These are phyloP conservation scores for Aspergillus brasiliensis DNA, from an alignment of 2,329 filamentous ascomycete genomes.

Conservation along the genomic window DNA sequence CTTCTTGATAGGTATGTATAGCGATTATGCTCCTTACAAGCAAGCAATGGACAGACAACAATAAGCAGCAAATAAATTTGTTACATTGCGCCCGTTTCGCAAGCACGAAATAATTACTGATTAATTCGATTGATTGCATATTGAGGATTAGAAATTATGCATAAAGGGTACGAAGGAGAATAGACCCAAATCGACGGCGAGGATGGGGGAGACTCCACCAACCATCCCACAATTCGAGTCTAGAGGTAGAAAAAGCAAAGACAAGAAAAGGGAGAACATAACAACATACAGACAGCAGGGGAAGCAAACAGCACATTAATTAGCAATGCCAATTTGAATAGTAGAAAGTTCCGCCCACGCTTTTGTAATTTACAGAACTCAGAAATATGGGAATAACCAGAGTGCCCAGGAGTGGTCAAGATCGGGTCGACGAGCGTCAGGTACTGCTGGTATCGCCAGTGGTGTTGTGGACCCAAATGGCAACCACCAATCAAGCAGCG, in stretches of 20 bases:
- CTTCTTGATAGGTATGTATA: too few species aligned
- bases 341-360: conserved; percentile 32
- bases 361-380: conserved; percentile 39
- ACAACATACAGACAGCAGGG: not conserved
- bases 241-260: not conserved
- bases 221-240: not conserved
- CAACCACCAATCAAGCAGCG: not conserved
- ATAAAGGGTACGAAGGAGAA: not conserved
- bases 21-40: too few species aligned
- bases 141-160: not conserved
- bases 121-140: not conserved
- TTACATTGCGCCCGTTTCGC: not conserved
- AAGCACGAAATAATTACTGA: not conserved
- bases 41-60: too few species aligned
- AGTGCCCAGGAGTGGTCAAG: not conserved
- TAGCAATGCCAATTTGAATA: not conserved
- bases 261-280: not conserved
- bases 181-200: not conserved
- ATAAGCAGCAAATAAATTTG: too few species aligned
- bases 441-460: too few species aligned
- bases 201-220: not conserved
- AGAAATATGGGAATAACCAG: not conserved
- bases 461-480: not conserved
- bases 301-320: conserved; percentile 9
- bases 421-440: not conserved